phyloP scores from a whole-genome alignment of 306 rosid genomes.

The Glycyrrhiza uralensis region DNA sequence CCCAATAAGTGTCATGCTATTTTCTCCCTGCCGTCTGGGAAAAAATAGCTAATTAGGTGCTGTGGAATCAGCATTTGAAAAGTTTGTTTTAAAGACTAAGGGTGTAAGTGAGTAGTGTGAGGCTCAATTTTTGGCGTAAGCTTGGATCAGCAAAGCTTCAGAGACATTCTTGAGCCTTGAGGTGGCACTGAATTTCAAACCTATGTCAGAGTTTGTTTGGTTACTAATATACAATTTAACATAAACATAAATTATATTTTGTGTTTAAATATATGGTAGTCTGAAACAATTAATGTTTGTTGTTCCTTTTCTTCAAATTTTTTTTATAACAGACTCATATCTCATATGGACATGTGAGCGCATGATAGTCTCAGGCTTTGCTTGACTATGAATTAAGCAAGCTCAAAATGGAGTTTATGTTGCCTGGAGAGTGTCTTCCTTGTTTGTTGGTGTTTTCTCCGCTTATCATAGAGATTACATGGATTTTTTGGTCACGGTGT shows the following conservation, averaged over 20 bases:
- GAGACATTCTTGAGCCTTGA: background rate
- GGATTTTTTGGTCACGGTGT: background rate
- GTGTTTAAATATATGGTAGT: background rate
- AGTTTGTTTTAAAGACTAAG: background rate
- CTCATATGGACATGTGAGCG: background rate
- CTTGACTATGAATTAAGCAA: background rate
- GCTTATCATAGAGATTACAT: background rate
- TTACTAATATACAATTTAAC: background rate
- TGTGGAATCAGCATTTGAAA: slow-evolving; percentile 4
- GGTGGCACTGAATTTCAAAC: background rate
- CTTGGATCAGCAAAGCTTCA: background rate
- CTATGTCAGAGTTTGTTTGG: background rate
- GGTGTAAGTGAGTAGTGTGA: background rate
- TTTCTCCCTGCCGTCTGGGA: background rate
- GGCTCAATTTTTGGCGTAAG: background rate
- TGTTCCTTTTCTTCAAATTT: background rate
- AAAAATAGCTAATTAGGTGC: background rate
- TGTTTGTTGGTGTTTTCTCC: background rate
- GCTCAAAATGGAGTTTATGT: background rate
- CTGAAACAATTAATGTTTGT: background rate
- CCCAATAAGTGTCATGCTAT: background rate
- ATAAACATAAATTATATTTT: background rate
- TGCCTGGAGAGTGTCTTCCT: background rate
- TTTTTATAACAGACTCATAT: background rate
- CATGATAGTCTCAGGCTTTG: background rate